Evolutionary conservation across 2,329 filamentous ascomycete genomes (phyloP).

Genomic region (Magnaporthiopsis incrustans): DNA sequence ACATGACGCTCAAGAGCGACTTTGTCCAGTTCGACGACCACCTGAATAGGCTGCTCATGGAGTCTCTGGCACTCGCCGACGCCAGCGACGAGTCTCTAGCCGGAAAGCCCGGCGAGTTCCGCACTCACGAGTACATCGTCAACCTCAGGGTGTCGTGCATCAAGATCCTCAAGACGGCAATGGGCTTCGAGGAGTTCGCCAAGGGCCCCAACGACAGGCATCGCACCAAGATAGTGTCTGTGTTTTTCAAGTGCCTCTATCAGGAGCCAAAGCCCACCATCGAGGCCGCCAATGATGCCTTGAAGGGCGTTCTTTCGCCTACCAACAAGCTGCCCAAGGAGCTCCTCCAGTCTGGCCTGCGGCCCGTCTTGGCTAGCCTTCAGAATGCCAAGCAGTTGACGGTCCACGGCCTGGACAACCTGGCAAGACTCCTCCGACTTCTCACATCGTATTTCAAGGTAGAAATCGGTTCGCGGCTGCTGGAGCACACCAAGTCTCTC

Average conservation of each 20-base stretch:
- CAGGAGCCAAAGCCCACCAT: conserved; percentile 88
- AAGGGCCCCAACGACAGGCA: conserved; percentile 62
- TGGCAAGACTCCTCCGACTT: conserved; percentile 81
- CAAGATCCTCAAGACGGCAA: conserved; percentile 83
- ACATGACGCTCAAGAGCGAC: conserved; percentile 78
- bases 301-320: conserved; percentile 80
- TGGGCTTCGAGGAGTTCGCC: conserved; percentile 86
- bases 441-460: conserved; percentile 99
- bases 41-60: conserved; percentile 81
- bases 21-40: conserved; percentile 90
- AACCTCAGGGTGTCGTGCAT: conserved; percentile 89
- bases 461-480: conserved; percentile 85
- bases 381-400: conserved; percentile 88
- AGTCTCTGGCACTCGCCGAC: conserved; percentile 88
- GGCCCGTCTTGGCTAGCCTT: conserved; percentile 92
- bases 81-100: conserved; percentile 89
- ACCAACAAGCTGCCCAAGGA: conserved; percentile 93
- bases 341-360: conserved; percentile 83
- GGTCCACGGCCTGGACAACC: conserved; percentile 80
- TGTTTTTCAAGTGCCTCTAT: conserved; percentile 97
- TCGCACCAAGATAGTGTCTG: conserved; percentile 69
- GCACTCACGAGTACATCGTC: conserved; percentile 92
- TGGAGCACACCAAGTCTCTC: conserved; percentile 89
- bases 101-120: conserved; percentile 86
- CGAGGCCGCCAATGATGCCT: conserved; percentile 81